Percentiles rank a stretch among this genome's conserved stretches.
Conservation (phyloP, 2,329 filamentous ascomycete species). For the Remersonia thermophila region DNA sequence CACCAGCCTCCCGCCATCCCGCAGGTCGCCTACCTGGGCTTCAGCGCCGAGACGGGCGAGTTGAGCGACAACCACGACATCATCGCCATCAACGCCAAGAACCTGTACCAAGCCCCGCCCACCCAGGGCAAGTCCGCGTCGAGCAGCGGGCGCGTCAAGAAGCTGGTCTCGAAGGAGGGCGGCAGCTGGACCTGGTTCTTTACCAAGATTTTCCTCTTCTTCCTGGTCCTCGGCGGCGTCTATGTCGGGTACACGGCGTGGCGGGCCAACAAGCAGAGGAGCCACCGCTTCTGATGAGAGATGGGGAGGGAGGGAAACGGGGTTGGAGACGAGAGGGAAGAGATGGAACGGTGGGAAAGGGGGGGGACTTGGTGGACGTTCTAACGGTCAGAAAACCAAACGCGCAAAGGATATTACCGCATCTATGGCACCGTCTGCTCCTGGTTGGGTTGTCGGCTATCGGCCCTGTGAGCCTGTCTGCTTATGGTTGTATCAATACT, state of each 20-base stretch:
- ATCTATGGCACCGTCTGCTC: background rate
- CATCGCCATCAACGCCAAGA: slow-evolving; percentile 72
- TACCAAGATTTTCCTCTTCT: slow-evolving; percentile 70
- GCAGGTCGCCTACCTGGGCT: slow-evolving; percentile 60
- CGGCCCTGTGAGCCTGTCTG: too few relatives aligned
- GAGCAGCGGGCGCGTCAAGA: slow-evolving; percentile 23
- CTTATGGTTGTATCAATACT: background rate
- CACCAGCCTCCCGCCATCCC: slow-evolving; percentile 64
- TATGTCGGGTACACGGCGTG: slow-evolving; percentile 84
- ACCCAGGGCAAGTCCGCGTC: slow-evolving; percentile 27
- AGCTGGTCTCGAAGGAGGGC: slow-evolving; percentile 27
- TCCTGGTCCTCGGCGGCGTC: slow-evolving; percentile 54
- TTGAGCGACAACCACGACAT: slow-evolving; percentile 97
- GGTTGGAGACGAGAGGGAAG: background rate
- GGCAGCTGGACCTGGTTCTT: slow-evolving; percentile 53
- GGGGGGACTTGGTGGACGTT: background rate
- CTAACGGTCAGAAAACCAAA: slow-evolving; percentile 8
- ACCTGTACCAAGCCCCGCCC: slow-evolving; percentile 61
- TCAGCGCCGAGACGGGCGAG: slow-evolving; percentile 86
- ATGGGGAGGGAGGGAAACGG: background rate
- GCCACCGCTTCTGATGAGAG: slow-evolving; percentile 39
- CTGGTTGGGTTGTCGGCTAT: too few relatives aligned
- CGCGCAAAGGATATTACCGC: slow-evolving; percentile 5
- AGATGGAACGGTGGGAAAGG: background rate
- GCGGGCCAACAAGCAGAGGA: slow-evolving; percentile 51